Conservation (phyloP, 345 rosid species). For the Citrus sp. region DNA sequence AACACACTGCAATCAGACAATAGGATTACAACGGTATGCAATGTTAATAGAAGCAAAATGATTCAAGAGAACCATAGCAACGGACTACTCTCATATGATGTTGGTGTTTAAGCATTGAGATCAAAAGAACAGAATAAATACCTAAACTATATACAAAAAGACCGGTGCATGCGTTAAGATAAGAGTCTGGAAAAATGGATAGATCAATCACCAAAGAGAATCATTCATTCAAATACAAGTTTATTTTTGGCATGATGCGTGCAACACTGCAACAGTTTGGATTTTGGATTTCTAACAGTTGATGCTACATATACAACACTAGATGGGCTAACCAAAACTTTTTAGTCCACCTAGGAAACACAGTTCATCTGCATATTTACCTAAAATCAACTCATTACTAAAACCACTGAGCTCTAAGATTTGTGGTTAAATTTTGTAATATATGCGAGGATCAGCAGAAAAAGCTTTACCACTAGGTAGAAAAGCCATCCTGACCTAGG, state of each 20-base stretch:
- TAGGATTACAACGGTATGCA: not conserved
- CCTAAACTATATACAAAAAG: not conserved
- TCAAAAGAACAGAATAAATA: not conserved
- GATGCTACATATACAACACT: not conserved
- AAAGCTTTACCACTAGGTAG: not conserved
- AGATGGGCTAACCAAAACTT: not conserved
- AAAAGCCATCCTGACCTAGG: not conserved
- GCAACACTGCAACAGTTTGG: too few species aligned
- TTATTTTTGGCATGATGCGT: too few species aligned
- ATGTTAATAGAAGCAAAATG: not conserved
- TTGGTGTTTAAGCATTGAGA: not conserved
- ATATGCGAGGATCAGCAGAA: not conserved
- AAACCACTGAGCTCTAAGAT: not conserved
- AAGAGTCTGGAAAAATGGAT: not conserved
- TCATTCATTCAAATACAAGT: not conserved
- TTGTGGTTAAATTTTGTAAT: not conserved
- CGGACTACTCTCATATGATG: not conserved
- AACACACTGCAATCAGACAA: conserved; percentile 43
- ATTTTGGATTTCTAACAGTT: not conserved
- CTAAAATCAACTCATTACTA: not conserved
- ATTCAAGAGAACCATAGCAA: not conserved
- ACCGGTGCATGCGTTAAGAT: not conserved
- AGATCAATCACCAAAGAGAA: not conserved
- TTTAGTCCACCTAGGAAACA: not conserved
- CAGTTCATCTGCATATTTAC: not conserved